Evolutionary conservation across 208 protist genomes (phyloP).

Genomic region (Trichomonas tenax): DNA sequence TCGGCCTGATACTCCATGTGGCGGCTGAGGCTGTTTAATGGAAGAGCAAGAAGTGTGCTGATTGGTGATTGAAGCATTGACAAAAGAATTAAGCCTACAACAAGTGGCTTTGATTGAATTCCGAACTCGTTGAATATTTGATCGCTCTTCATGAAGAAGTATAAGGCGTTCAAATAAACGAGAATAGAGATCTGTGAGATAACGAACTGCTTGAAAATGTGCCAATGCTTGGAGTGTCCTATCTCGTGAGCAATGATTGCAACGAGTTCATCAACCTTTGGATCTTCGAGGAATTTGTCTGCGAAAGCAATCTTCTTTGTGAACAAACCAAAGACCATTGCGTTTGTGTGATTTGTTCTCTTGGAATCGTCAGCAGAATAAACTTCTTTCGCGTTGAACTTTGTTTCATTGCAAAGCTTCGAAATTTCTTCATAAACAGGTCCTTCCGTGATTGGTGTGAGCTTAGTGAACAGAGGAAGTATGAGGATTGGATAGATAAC

Average conservation of each 20-base stretch:
- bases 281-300: background rate
- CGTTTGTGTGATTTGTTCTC: background rate
- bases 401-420: background rate
- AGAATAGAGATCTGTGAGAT: background rate
- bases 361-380: background rate
- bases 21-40: background rate
- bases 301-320: background rate
- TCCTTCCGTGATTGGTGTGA: background rate
- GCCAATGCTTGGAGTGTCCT: background rate
- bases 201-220: background rate
- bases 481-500: background rate
- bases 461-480: background rate
- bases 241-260: constrained; percentile 1
- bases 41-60: background rate
- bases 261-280: background rate
- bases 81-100: background rate
- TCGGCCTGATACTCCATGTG: constrained; percentile 11
- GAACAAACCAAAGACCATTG: background rate
- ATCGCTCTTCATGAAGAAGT: background rate
- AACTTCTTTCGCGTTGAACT: background rate
- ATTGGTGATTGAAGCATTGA: background rate
- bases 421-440: background rate
- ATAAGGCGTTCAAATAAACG: background rate
- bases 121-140: background rate
- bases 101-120: background rate